These are phyloP conservation scores for Botrytis sinoallii DNA, from an alignment of 2,329 filamentous ascomycete genomes.

Conservation along the genomic window DNA sequence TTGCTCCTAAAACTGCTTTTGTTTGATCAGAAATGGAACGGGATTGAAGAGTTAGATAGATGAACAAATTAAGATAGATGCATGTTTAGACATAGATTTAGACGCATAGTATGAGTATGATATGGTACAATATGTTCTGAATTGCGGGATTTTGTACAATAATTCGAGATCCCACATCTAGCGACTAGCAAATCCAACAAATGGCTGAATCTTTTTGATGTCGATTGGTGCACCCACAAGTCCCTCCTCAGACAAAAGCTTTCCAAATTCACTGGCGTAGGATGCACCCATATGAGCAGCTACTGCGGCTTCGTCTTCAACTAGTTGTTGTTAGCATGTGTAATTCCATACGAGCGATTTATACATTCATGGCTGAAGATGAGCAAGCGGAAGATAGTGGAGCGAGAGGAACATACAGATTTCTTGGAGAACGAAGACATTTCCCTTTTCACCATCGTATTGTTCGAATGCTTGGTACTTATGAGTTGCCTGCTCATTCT, in stretches of 20 bases:
- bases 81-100: background rate
- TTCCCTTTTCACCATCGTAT: background rate
- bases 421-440: conserved; percentile 14
- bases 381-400: background rate
- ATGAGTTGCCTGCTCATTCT: background rate
- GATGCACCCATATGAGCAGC: background rate
- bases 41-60: background rate
- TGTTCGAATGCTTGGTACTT: conserved; percentile 15
- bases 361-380: background rate
- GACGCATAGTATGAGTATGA: too few relatives aligned
- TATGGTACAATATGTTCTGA: background rate
- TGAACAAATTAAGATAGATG: background rate
- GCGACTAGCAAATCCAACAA: conserved; percentile 14
- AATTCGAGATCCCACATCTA: background rate
- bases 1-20: conserved; percentile 10
- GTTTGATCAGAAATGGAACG: background rate
- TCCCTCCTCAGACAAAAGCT: conserved; percentile 1
- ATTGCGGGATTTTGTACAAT: background rate
- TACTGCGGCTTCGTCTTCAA: background rate
- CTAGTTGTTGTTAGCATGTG: background rate
- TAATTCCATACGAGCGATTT: background rate
- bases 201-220: conserved; percentile 6
- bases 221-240: background rate
- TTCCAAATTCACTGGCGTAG: background rate
- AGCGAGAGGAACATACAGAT: background rate